phyloP scores from a whole-genome alignment of 768 basidiomycete genomes.

The Mycena metata region DNA sequence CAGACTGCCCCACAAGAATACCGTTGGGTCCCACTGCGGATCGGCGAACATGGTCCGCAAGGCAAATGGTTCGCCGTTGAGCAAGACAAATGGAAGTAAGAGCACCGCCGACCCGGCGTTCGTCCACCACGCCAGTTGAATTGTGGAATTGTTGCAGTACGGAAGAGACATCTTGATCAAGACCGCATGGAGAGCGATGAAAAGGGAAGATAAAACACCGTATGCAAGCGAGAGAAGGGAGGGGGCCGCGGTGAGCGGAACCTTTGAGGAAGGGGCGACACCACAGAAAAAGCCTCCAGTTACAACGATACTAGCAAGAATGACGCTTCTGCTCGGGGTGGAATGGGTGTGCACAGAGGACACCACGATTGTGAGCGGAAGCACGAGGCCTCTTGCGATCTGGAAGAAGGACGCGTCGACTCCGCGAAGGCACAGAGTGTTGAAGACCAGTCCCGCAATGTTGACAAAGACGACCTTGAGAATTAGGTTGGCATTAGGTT shows the following conservation, averaged over 20 bases:
- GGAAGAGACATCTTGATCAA: slow-evolving; percentile 80
- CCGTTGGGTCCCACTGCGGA: slow-evolving; percentile 61
- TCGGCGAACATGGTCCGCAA: slow-evolving; percentile 56
- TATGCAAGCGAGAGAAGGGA: slow-evolving; percentile 74
- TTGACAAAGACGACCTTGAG: slow-evolving; percentile 68
- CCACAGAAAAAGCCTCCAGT: slow-evolving; percentile 85
- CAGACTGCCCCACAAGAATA: slow-evolving; percentile 74
- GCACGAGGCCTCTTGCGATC: slow-evolving; percentile 88
- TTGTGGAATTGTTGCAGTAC: slow-evolving; percentile 77
- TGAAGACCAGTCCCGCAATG: slow-evolving; percentile 80
- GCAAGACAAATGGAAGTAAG: slow-evolving; percentile 72
- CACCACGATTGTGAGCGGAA: slow-evolving; percentile 85
- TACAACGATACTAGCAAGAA: slow-evolving; percentile 73
- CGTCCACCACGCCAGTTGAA: slow-evolving; percentile 85
- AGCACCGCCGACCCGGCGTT: slow-evolving; percentile 77
- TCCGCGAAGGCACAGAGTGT: slow-evolving; percentile 81
- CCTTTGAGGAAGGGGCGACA: slow-evolving; percentile 66
- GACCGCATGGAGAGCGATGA: slow-evolving; percentile 83
- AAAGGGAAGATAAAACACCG: slow-evolving; percentile 78
- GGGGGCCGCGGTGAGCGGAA: slow-evolving; percentile 59
- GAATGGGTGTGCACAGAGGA: slow-evolving; percentile 71
- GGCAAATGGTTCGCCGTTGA: slow-evolving; percentile 65
- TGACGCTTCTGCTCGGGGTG: slow-evolving; percentile 65
- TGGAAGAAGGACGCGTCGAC: slow-evolving; percentile 89
- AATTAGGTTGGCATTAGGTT: too few relatives aligned